Percentiles rank a stretch among this genome's conserved stretches.
phyloP scores from a whole-genome alignment of 139 green algal species.

The Auxenochlorella pyrenoidosa region DNA sequence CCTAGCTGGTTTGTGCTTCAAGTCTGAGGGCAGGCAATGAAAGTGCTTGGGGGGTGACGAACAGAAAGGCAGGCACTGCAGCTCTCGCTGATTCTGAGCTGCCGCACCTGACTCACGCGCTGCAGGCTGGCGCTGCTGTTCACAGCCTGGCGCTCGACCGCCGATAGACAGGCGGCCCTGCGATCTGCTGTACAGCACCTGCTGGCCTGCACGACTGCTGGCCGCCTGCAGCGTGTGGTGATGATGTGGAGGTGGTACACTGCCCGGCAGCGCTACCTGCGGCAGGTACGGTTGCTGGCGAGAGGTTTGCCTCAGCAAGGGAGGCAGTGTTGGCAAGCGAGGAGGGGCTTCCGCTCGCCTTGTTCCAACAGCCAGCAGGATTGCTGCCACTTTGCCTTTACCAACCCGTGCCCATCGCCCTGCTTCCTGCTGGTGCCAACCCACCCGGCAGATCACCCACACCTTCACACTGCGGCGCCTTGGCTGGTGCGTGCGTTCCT shows the following conservation, averaged over 20 bases:
- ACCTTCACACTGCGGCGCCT: not conserved
- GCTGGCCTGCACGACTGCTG: not conserved
- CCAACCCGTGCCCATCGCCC: too few relatives aligned
- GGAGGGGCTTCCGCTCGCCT: too few relatives aligned
- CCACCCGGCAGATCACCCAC: not conserved
- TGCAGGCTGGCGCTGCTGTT: not conserved
- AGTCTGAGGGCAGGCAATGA: too few relatives aligned
- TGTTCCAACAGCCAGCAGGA: too few relatives aligned
- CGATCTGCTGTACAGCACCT: not conserved
- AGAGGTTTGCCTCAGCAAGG: too few relatives aligned
- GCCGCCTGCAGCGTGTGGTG: not conserved
- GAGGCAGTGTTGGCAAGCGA: too few relatives aligned
- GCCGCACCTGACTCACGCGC: not conserved
- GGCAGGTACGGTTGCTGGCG: not conserved
- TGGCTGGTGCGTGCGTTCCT: not conserved
- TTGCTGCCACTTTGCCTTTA: too few relatives aligned
- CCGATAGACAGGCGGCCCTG: not conserved
- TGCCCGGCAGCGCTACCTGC: conserved; percentile 4
- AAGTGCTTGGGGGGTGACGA: not conserved
- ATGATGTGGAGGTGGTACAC: conserved; percentile 12
- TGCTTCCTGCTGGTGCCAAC: not conserved
- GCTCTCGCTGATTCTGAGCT: not conserved
- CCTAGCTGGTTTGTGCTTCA: too few relatives aligned
- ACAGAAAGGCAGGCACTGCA: not conserved
- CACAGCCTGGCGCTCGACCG: not conserved